Conservation (phyloP, 805 yeast genomes). For the Blastobotrys mokoenaii region DNA sequence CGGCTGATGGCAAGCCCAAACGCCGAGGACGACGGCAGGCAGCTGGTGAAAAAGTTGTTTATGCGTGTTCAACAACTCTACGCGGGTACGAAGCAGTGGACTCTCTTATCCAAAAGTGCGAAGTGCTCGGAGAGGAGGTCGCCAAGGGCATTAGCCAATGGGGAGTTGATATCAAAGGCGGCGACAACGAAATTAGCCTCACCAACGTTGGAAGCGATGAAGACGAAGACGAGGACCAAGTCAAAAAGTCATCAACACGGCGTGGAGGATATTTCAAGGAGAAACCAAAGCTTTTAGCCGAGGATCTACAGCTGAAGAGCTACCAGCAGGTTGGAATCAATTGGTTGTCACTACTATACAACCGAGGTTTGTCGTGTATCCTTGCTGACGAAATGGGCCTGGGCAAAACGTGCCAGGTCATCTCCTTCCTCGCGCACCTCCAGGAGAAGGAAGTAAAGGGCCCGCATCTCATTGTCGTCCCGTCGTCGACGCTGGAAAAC, state of each 20-base stretch:
- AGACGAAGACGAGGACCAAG: slow-evolving; percentile 28
- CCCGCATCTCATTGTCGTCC: slow-evolving; percentile 91
- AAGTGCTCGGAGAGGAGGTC: slow-evolving; percentile 64
- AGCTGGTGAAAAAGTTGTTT: slow-evolving; percentile 67
- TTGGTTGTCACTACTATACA: slow-evolving; percentile 80
- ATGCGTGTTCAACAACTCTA: slow-evolving; percentile 58
- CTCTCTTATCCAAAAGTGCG: slow-evolving; percentile 77
- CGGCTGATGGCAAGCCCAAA: slow-evolving; percentile 21
- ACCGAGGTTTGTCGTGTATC: slow-evolving; percentile 76
- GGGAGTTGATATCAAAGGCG: slow-evolving; percentile 63
- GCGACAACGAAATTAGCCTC: neutral
- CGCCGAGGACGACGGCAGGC: slow-evolving; percentile 38
- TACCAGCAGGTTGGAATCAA: slow-evolving; percentile 97
- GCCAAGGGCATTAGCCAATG: slow-evolving; percentile 67
- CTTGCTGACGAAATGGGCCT: slow-evolving; percentile 97
- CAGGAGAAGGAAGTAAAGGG: slow-evolving; percentile 60
- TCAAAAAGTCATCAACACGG: slow-evolving; percentile 4
- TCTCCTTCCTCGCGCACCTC: slow-evolving; percentile 80
- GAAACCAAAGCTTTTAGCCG: slow-evolving; percentile 62
- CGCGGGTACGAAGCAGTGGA: slow-evolving; percentile 93
- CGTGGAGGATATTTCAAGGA: slow-evolving; percentile 37
- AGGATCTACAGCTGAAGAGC: slow-evolving; percentile 61
- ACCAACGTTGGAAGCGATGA: slow-evolving; percentile 22
- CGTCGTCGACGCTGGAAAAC: slow-evolving; percentile 92
- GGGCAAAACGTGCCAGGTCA: slow-evolving; percentile 95